Base-by-base conservation (phyloP, 2,329 filamentous ascomycete genomes). In the Davidsoniella virescens region DNA sequence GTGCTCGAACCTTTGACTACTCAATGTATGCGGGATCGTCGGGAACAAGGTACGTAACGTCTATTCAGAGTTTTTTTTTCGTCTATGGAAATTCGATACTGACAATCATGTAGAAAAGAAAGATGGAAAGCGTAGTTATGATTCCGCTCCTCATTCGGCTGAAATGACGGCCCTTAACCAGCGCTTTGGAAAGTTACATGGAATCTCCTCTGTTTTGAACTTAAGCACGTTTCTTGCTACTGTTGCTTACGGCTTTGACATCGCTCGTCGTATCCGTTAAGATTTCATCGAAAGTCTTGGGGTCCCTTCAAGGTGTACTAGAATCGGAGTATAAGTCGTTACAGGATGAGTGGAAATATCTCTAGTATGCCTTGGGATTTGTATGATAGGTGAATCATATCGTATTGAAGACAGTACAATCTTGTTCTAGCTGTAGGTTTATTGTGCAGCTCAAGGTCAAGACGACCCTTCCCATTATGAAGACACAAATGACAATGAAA, bases 111-210 rank as follows among this genome's bases (percentile, higher is more conserved):
- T 54, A 80, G 88, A 90, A 70, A 87, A 82, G 54, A 79, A 82
- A 59, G 90, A 95, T 62, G 87, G 87, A 50, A 95, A 94, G 73
- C 84, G 83, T 62, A 85, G 80, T 64, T 84, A 83, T 59, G 87
- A 94, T 56, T 68, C 76, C 48, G 74, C 80, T 1, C 84, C 87
- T 38, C 85, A 94, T 59, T 92, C 84, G 4, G 72, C 80, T 57
- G 85, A 90, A 67, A 95, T 96, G 88, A 65, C 77, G 57, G 71
- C 70, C 7, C 64, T 94, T 58, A 94, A 90, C 70, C 84, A 79
- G 66, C 72, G 70, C 55, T 96, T 96, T 63, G 78, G 76, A 14
- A 75, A 75, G 54, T 65, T 94, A 52, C 92, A 98, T 64, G 86
- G 88, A 5, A 67, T 84, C 44, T 94, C 86, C 6, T 84, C 84